Base-by-base conservation (phyloP, 148 eudicot species). In the Fallopia convolvulus region DNA sequence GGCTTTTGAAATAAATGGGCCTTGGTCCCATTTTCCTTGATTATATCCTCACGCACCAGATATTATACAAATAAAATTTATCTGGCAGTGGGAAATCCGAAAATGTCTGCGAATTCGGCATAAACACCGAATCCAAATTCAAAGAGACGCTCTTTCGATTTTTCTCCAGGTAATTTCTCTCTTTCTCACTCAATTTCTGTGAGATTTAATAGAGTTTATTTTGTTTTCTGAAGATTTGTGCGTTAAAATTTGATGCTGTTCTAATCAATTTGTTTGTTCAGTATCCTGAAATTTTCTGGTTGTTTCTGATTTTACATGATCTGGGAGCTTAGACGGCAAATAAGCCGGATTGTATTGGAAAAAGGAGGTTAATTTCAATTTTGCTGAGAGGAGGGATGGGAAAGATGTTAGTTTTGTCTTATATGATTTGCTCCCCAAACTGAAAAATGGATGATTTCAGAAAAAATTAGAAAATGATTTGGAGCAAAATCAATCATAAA, bases 81-180 rank as follows among this genome's bases (percentile, higher is more conserved):
- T 15, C 15, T 10, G 4, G 11, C 18, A 17, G 56, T 36, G 5
- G 4, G 56, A 50, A 50, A 15, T 14, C 56, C 18, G n/a, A 66
- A 17, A 66, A 66, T 66, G 15, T 66, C 9, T 66, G 44, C 42
- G 17, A 66, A 13, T 36, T 66, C 9, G 5, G 72, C 20, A 15
- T 7, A 5, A 65, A 65, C 5, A 26, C 68, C 7, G 70, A 65
- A 14, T 3, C 41, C 41, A 32, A 66, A 32, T 68, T 39, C 72
- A 66, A 41, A n/a, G 14, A 32, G 44, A 36, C 72, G 44, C 42
- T 66, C 70, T 30, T 63, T 63, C 18, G 70, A 32, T 65, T 12
- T 65, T 32, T 2, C 70, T 61, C 36, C 72, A 68, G 72, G 72
- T 68, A 68, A 61, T 61, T 23, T 26, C 66, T 21, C 66, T 65